phyloP scores from a whole-genome alignment of 2,329 filamentous ascomycete species.

The Neonectria magnoliae region DNA sequence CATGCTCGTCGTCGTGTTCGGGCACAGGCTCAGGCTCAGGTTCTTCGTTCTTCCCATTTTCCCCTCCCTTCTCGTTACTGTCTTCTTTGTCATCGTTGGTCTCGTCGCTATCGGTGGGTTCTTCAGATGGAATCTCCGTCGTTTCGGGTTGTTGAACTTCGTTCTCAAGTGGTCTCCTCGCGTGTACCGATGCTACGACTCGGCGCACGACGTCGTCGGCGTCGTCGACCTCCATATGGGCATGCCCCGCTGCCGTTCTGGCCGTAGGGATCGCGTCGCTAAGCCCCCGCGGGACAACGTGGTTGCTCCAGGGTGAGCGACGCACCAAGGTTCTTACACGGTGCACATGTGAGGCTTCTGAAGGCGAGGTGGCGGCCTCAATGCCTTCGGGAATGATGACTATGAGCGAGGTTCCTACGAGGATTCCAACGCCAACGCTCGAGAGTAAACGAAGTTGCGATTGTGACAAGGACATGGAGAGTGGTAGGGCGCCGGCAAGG shows the following conservation, averaged over 20 bases:
- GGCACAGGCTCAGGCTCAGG: slow-evolving; percentile 33
- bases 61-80: slow-evolving; percentile 25
- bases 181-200: slow-evolving; percentile 15
- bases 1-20: slow-evolving; percentile 49
- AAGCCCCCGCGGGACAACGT: slow-evolving; percentile 39
- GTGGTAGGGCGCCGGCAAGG: slow-evolving; percentile 87
- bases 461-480: slow-evolving; percentile 87
- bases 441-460: slow-evolving; percentile 90
- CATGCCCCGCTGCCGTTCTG: slow-evolving; percentile 21
- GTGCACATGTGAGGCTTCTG: slow-evolving; percentile 52
- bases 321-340: slow-evolving; percentile 46
- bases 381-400: slow-evolving; percentile 98
- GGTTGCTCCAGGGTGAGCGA: slow-evolving; percentile 46
- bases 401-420: slow-evolving; percentile 94
- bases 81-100: slow-evolving; percentile 16
- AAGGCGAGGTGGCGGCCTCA: slow-evolving; percentile 80
- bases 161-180: slow-evolving; percentile 26
- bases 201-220: slow-evolving; percentile 31
- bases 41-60: slow-evolving; percentile 26
- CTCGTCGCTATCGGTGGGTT: slow-evolving; percentile 18
- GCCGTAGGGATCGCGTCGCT: slow-evolving; percentile 36
- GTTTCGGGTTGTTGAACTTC: slow-evolving; percentile 25
- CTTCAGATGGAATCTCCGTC: slow-evolving; percentile 26
- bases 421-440: slow-evolving; percentile 89
- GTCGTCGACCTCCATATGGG: slow-evolving; percentile 19